Conservation (phyloP, 1,284 basidiomycete genomes). For the Apiotrichum porosum region DNA sequence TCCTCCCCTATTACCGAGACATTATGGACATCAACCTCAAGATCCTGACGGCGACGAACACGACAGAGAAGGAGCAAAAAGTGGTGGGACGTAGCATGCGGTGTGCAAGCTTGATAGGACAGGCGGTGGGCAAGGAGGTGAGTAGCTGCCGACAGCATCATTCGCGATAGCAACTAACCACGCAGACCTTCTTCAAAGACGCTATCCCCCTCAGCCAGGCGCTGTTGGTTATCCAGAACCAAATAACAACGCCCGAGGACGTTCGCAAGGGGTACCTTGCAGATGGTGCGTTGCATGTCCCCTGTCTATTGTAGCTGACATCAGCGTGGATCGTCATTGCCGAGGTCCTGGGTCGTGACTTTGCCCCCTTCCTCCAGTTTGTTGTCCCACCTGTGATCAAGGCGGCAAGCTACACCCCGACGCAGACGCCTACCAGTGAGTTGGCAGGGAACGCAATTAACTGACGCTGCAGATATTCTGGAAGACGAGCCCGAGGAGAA, state of each 20-base stretch:
- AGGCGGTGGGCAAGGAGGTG: slow-evolving; percentile 61
- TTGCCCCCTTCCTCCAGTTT: slow-evolving; percentile 73
- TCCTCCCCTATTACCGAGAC: slow-evolving; percentile 31
- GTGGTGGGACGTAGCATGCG: slow-evolving; percentile 76
- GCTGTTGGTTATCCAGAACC: slow-evolving; percentile 72
- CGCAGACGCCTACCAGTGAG: not conserved
- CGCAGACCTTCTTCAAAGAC: slow-evolving; percentile 52
- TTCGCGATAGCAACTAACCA: too few species aligned
- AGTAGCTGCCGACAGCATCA: not conserved
- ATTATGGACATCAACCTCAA: slow-evolving; percentile 46
- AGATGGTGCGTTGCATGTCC: slow-evolving; percentile 26
- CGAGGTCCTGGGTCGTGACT: slow-evolving; percentile 60
- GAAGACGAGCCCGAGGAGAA: slow-evolving; percentile 51
- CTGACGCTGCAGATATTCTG: slow-evolving; percentile 38
- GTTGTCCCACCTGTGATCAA: slow-evolving; percentile 73
- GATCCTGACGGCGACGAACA: slow-evolving; percentile 59
- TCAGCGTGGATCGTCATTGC: slow-evolving; percentile 6
- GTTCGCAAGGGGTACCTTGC: slow-evolving; percentile 24
- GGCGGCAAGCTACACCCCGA: slow-evolving; percentile 58
- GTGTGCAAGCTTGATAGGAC: slow-evolving; percentile 74
- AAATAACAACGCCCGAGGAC: slow-evolving; percentile 39
- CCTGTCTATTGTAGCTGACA: not conserved
- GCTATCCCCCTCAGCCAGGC: slow-evolving; percentile 65
- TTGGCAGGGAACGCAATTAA: slow-evolving; percentile 3
- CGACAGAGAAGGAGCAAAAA: slow-evolving; percentile 60